These are phyloP conservation scores for Senna tora DNA, from an alignment of 306 rosid genomes.

Conservation along the genomic window DNA sequence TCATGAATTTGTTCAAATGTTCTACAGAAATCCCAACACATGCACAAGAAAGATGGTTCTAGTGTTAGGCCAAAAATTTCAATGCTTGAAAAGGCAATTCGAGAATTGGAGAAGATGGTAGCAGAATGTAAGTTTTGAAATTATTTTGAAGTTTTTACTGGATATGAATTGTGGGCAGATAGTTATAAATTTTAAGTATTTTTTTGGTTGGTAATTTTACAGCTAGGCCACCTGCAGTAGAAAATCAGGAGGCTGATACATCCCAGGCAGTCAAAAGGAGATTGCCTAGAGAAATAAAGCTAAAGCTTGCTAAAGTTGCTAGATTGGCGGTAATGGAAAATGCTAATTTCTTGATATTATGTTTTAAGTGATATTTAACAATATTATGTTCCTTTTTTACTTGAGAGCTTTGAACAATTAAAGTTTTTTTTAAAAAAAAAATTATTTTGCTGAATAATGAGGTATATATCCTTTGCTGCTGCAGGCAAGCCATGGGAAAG, in stretches of 20 bases:
- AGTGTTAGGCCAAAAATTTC: slow-evolving; percentile 77
- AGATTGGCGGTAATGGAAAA: slow-evolving; percentile 74
- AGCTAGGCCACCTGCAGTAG: slow-evolving; percentile 76
- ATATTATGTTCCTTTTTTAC: neutral
- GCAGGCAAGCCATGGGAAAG: slow-evolving; percentile 97
- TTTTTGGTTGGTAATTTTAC: slow-evolving; percentile 33
- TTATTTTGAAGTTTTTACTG: slow-evolving; percentile 31
- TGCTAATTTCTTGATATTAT: slow-evolving; percentile 39
- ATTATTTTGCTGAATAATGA: slow-evolving; percentile 2
- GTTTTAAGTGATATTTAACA: slow-evolving; percentile 2
- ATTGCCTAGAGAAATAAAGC: slow-evolving; percentile 84
- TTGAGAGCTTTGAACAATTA: slow-evolving; percentile 19
- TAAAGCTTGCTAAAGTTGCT: slow-evolving; percentile 98
- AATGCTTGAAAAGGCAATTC: slow-evolving; percentile 85
- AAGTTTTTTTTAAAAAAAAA: slow-evolving; percentile 42
- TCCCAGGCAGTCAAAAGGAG: slow-evolving; percentile 70
- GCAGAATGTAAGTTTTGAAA: slow-evolving; percentile 76
- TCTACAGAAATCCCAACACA: slow-evolving; percentile 68
- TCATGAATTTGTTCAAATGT: slow-evolving; percentile 36
- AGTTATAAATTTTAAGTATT: slow-evolving; percentile 9
- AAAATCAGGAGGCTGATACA: slow-evolving; percentile 65
- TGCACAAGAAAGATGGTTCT: slow-evolving; percentile 83
- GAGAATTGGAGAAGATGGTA: slow-evolving; percentile 92
- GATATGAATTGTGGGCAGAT: slow-evolving; percentile 4
- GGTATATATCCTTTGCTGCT: slow-evolving; percentile 43